Evolutionary conservation across 495 filamentous ascomycete genomes (phyloP), one percentile per base, ranked within the genome.

Genomic region (Sphaerosporella brunnea): DNA sequence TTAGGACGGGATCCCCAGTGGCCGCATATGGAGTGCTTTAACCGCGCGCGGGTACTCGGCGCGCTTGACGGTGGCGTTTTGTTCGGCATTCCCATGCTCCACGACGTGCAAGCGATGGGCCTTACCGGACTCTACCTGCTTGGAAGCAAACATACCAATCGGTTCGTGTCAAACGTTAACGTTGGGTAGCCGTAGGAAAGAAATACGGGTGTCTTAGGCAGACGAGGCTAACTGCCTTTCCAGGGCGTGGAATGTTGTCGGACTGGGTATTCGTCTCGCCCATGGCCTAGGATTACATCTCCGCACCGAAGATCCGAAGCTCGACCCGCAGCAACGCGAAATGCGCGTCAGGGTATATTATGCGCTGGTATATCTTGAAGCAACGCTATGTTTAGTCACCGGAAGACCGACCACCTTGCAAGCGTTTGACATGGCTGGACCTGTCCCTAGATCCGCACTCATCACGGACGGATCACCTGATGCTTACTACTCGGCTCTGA

Each of bases 201-300:
- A n/a, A n/a, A n/a, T n/a, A n/a, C n/a, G n/a, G n/a, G n/a, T n/a
- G n/a, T n/a, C n/a, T n/a, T n/a, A n/a, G n/a, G n/a, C n/a, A n/a
- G n/a, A n/a, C n/a, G n/a, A n/a, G n/a, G n/a, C n/a, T n/a, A n/a
- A n/a, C n/a, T n/a, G n/a, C n/a, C n/a, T n/a, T n/a, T 5, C 28
- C 23, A 60, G 57, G 7, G 45, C 57, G 5, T 60, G 56, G 57
- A 60, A 59, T 30, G 56, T 55, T 26, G 34, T 38, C 18, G 55
- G 57, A n/a, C 48, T 60, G 23, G 57, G 56, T 5, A 50, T 55
- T 8, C 52, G 57, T 10, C 37, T 55, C 25, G 49, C 52, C 2
- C 23, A 60, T 18, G 57, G 56, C 18, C 51, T 53, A 32, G 49
- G 56, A 15, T 49, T 60, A 2, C 56, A 60, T 21, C 34, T 59